phyloP scores from a whole-genome alignment of 2,329 filamentous ascomycete genomes.

The Cladophialophora exuberans region DNA sequence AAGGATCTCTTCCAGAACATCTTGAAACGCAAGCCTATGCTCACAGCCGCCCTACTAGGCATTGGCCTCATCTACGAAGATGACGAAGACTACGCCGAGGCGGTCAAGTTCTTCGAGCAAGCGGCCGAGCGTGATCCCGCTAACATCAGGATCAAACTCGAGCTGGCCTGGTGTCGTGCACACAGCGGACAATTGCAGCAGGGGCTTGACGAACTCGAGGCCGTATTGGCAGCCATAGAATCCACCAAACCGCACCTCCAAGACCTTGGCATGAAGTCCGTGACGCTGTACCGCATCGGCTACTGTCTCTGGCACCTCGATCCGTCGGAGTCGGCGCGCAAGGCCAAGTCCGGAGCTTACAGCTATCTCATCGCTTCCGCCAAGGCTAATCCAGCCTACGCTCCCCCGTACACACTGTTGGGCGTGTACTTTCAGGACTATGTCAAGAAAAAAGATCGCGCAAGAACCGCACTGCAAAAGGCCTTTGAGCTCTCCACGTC shows the following conservation, averaged over 20 bases:
- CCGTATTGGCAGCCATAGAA: constrained; percentile 68
- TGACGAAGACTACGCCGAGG: constrained; percentile 82
- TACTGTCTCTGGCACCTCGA: constrained; percentile 86
- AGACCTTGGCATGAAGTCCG: constrained; percentile 73
- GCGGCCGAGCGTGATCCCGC: constrained; percentile 72
- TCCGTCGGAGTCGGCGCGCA: constrained; percentile 72
- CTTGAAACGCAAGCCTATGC: constrained; percentile 72
- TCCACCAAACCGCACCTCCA: constrained; percentile 57
- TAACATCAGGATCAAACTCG: constrained; percentile 79
- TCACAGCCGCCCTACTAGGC: constrained; percentile 81
- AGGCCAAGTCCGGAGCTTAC: constrained; percentile 81
- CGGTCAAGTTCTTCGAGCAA: constrained; percentile 76
- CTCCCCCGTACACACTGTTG: constrained; percentile 87
- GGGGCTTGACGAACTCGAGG: constrained; percentile 71
- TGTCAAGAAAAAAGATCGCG: constrained; percentile 80
- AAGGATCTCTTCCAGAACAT: constrained; percentile 83
- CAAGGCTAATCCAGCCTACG: constrained; percentile 83
- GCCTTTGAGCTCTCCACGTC: constrained; percentile 89
- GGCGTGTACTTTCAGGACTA: constrained; percentile 93
- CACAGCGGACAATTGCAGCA: constrained; percentile 73
- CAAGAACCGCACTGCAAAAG: constrained; percentile 92
- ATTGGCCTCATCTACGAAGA: constrained; percentile 92
- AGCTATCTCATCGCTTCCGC: constrained; percentile 79
- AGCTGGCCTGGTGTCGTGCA: constrained; percentile 90
- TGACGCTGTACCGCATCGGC: constrained; percentile 84